Conservation (phyloP, 805 yeast genomes). For the Schizosaccharomyces pombe region DNA sequence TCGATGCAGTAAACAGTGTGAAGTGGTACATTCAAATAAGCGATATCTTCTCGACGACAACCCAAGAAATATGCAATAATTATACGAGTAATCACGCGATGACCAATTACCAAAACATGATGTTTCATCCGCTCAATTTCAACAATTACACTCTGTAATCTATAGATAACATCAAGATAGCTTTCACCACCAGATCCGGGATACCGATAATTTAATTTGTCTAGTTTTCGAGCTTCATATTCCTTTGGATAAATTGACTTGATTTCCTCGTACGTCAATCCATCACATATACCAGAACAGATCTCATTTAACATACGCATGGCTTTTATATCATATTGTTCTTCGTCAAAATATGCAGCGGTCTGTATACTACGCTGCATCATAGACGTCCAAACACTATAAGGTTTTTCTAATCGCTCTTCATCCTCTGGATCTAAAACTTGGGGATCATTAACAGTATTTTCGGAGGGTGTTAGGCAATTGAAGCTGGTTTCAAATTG, state of each 20-base stretch:
- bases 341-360: constrained; percentile 51
- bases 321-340: constrained; percentile 51
- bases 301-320: constrained; percentile 84
- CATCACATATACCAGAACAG: constrained; percentile 82
- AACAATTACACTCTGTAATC: constrained; percentile 71
- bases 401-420: constrained; percentile 26
- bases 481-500: not conserved
- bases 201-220: constrained; percentile 68
- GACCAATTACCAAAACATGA: constrained; percentile 62
- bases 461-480: not conserved
- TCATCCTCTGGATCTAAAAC: not conserved
- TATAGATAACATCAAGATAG: constrained; percentile 73
- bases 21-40: not conserved
- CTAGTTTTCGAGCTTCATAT: constrained; percentile 46
- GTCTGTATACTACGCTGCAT: constrained; percentile 57
- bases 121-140: constrained; percentile 83
- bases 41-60: constrained; percentile 22
- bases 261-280: constrained; percentile 77
- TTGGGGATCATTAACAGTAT: not conserved
- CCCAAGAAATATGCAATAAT: constrained; percentile 74
- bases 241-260: constrained; percentile 51
- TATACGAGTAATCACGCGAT: constrained; percentile 75
- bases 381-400: constrained; percentile 88
- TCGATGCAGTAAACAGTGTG: constrained; percentile 3
- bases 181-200: constrained; percentile 98